Evolutionary conservation across 495 filamentous ascomycete genomes (phyloP), one percentile per base, ranked within the genome.

Genomic region (Friedmanniomyces simplex): DNA sequence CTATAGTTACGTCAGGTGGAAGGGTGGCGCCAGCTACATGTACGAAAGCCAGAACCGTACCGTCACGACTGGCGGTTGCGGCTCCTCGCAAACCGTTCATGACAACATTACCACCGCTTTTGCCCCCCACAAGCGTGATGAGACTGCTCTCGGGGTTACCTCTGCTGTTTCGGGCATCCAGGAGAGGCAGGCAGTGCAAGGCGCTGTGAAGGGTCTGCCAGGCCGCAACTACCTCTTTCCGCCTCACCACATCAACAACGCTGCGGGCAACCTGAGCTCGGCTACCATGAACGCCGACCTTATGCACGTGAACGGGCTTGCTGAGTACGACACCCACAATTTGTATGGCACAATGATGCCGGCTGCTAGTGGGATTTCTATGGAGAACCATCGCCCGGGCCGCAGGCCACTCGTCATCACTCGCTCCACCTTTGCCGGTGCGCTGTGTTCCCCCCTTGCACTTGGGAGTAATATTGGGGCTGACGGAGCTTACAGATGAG

Each of bases 271-370:
- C 4, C 72, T 94, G 46, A 83, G 79, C 41, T 85, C 86, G 70
- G 77, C 82, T 58, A 91, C 89, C 0, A 78, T 90, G 50, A 74
- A 83, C 62, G 90, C 88, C 2, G 77, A 89, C 68, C 67, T 91
- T 32, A 74, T 86, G 3, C 87, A 94, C 68, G 73, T 82, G 45
- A 83, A 85, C 59, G 86, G 85, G 1, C 75, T 82, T 51, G 70
- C 71, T 16, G 84, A 89, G 69, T 91, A 91, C 66, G 89, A 88
- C 60, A 84, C 82, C 1, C 89, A 95, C 70, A 95, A 95, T 66
- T 70, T 95, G 16, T 60, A 88, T 68, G 89, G 89, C 37, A 82
- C 80, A 10, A 88, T 94, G 87, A 95, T 95, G 89, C 82, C 80
- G 25, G 72, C 77, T 7, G 72, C 79, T 0, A 86, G 82, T 25